These are phyloP conservation scores for Oemleria cerasiformis DNA, from an alignment of 306 rosid genomes.

Conservation along the genomic window DNA sequence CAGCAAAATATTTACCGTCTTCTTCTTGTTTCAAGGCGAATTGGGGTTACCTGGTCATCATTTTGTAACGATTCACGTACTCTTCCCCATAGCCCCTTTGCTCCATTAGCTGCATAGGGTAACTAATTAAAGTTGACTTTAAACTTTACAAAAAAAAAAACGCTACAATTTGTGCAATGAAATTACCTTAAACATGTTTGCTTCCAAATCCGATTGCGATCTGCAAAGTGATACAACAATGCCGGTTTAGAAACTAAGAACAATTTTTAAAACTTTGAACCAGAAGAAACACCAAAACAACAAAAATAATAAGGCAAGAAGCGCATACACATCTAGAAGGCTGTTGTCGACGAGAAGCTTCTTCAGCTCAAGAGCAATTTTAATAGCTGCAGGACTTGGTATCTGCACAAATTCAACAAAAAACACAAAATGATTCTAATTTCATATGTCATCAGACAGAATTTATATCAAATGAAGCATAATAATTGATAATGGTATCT, in stretches of 20 bases:
- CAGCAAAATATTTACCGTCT: not conserved
- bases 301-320: not conserved
- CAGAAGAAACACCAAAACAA: not conserved
- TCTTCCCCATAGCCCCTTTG: slow-evolving; percentile 87
- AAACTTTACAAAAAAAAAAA: not conserved
- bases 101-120: slow-evolving; percentile 76
- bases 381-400: slow-evolving; percentile 86
- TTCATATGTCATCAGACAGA: not conserved
- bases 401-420: slow-evolving; percentile 49
- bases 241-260: slow-evolving; percentile 1
- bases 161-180: not conserved
- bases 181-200: slow-evolving; percentile 74
- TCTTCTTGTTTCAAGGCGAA: not conserved
- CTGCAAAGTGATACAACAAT: slow-evolving; percentile 38
- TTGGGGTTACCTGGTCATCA: slow-evolving; percentile 76
- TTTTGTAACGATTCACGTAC: slow-evolving; percentile 79
- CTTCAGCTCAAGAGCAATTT: slow-evolving; percentile 88
- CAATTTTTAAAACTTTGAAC: not conserved
- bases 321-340: slow-evolving; percentile 82
- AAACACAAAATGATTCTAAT: not conserved
- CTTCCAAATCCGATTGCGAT: slow-evolving; percentile 84
- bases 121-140: slow-evolving; percentile 13
- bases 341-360: slow-evolving; percentile 91
- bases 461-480: not conserved
- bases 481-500: too few relatives aligned